These are phyloP conservation scores for Porphyridium purpureum DNA, from an alignment of 23 red algal genomes.

Conservation along the genomic window DNA sequence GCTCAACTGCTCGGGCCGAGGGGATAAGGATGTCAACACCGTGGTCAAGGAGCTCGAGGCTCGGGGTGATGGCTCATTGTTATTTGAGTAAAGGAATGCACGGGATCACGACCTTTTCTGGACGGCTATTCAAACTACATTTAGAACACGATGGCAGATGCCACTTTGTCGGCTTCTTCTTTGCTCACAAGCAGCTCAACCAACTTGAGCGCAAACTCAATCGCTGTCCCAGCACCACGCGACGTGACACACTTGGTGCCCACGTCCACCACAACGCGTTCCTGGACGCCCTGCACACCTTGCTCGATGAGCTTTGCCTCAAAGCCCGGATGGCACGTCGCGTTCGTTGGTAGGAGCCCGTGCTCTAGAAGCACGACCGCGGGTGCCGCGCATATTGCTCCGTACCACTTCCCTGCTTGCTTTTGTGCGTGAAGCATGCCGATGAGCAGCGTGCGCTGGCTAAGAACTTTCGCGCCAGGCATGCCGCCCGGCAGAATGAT, in stretches of 20 bases:
- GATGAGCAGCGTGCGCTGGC: not conserved
- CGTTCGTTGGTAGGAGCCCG: constrained; percentile 4
- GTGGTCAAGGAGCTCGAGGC: constrained; percentile 27
- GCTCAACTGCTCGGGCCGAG: constrained; percentile 64
- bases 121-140: no score
- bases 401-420: constrained; percentile 3
- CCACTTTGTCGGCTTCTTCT: no score
- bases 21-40: constrained; percentile 90
- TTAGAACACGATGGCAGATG: no score
- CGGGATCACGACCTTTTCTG: no score
- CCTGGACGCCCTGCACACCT: no score
- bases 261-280: constrained; percentile 11
- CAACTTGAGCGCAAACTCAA: constrained; percentile 22
- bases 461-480: not conserved
- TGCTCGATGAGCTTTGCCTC: no score
- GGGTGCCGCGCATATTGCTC: constrained; percentile 13
- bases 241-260: constrained; percentile 3
- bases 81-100: no score
- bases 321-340: constrained; percentile 14
- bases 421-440: not conserved
- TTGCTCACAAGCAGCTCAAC: no score
- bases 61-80: not conserved
- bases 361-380: constrained; percentile 1
- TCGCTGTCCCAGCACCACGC: constrained; percentile 5
- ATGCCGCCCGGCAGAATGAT: constrained; percentile 5